These are phyloP conservation scores for Brassica cretica DNA, from an alignment of 345 rosid species.

Conservation along the genomic window DNA sequence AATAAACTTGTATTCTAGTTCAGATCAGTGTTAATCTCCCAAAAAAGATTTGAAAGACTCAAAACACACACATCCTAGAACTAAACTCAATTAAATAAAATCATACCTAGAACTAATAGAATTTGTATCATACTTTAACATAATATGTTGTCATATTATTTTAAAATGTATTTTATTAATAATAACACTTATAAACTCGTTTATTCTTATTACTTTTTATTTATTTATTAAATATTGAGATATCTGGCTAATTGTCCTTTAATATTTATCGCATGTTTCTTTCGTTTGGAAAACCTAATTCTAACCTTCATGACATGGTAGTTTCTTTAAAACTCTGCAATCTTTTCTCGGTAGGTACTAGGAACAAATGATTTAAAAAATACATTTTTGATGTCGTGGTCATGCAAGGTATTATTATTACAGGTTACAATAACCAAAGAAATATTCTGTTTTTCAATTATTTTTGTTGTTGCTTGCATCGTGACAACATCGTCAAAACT, in stretches of 20 bases:
- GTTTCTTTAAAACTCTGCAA: neutral
- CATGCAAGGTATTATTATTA: conserved; percentile 5
- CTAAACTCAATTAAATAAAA: neutral
- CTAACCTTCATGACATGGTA: conserved; percentile 17
- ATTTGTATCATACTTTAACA: neutral
- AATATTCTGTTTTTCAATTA: neutral
- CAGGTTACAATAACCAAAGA: neutral
- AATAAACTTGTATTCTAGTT: neutral
- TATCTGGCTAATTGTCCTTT: too few relatives aligned
- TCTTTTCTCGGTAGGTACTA: conserved; percentile 16
- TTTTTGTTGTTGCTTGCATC: conserved; percentile 22
- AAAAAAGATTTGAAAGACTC: neutral
- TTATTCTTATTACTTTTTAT: neutral
- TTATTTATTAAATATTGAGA: too few relatives aligned
- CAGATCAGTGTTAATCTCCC: neutral
- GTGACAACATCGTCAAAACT: neutral
- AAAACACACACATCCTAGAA: neutral
- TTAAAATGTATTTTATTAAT: neutral
- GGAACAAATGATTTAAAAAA: neutral
- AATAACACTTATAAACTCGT: neutral
- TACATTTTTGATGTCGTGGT: conserved; percentile 9
- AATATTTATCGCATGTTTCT: neutral
- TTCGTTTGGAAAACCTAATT: conserved; percentile 30
- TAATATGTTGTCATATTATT: neutral
- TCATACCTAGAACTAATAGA: neutral